Conservation (phyloP, 2,329 filamentous ascomycete species). For the Arthroderma sp. region DNA sequence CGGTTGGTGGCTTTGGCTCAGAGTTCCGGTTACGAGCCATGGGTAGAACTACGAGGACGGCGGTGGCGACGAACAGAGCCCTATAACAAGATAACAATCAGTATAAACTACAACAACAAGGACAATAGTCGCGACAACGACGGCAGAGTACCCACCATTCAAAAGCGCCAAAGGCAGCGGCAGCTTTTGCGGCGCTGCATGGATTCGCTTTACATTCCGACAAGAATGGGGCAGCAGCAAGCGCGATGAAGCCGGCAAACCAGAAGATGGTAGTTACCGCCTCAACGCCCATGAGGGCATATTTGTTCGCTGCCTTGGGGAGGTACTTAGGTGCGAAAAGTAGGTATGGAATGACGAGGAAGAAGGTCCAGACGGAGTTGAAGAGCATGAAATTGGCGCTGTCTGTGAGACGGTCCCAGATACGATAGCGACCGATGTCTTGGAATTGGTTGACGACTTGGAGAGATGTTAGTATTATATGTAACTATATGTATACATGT, state of each 20-base stretch:
- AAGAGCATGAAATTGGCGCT: constrained; percentile 69
- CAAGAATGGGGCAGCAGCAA: constrained; percentile 52
- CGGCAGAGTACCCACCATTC: constrained; percentile 27
- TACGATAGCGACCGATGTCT: constrained; percentile 23
- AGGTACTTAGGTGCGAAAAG: constrained; percentile 53
- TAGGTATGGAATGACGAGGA: constrained; percentile 56
- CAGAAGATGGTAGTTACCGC: constrained; percentile 70
- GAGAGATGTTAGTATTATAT: not conserved
- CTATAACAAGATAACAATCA: constrained; percentile 18
- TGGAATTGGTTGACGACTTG: constrained; percentile 41
- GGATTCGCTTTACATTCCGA: constrained; percentile 39
- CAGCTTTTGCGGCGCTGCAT: constrained; percentile 48
- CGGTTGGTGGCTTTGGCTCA: not conserved
- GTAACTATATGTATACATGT: not conserved
- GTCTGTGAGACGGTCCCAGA: constrained; percentile 35
- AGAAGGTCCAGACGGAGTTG: constrained; percentile 59
- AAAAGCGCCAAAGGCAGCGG: constrained; percentile 36
- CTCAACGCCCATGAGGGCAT: constrained; percentile 55
- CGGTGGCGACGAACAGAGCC: constrained; percentile 22
- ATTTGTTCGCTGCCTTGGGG: constrained; percentile 47
- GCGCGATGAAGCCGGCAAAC: constrained; percentile 73
- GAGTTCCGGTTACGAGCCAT: constrained; percentile 5
- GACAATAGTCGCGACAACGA: not conserved
- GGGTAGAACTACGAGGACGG: constrained; percentile 7
- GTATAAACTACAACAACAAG: not conserved